A percentile compares a stretch with the other conserved stretches of the same genome.
These are phyloP conservation scores for Pholiota microspora DNA, from an alignment of 768 basidiomycete species.

Conservation along the genomic window DNA sequence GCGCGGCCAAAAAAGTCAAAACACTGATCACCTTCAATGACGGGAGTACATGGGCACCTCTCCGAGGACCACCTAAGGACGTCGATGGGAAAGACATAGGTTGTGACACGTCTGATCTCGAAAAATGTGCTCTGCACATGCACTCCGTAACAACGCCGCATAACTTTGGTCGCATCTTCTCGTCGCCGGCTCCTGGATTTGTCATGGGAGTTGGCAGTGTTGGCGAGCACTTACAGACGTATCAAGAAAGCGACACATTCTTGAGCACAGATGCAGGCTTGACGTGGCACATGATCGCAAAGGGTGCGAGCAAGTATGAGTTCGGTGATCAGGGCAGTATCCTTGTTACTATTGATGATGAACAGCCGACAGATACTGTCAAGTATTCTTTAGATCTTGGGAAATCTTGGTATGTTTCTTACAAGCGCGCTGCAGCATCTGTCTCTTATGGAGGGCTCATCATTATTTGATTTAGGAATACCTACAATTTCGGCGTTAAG, in stretches of 20 bases:
- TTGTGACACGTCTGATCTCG: slow-evolving; percentile 58
- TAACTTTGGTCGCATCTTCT: slow-evolving; percentile 93
- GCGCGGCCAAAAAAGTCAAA: slow-evolving; percentile 68
- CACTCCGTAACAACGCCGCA: slow-evolving; percentile 92
- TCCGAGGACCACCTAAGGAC: slow-evolving; percentile 59
- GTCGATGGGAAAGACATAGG: slow-evolving; percentile 55
- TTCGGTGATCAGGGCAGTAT: slow-evolving; percentile 91
- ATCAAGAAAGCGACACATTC: slow-evolving; percentile 92
- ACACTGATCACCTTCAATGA: slow-evolving; percentile 91
- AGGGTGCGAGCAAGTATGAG: slow-evolving; percentile 89
- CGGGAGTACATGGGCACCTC: slow-evolving; percentile 73
- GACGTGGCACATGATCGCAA: slow-evolving; percentile 76
- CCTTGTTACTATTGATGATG: slow-evolving; percentile 81
- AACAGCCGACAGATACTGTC: slow-evolving; percentile 66
- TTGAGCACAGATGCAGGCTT: slow-evolving; percentile 87
- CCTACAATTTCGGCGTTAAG: slow-evolving; percentile 65
- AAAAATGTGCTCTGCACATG: slow-evolving; percentile 81
- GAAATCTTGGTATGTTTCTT: slow-evolving; percentile 64
- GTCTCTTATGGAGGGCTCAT: not conserved
- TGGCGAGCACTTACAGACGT: slow-evolving; percentile 62
- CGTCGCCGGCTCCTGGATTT: slow-evolving; percentile 90
- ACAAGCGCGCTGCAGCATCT: too few relatives aligned
- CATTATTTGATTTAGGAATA: slow-evolving; percentile 47
- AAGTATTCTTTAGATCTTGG: slow-evolving; percentile 85
- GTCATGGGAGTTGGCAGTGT: slow-evolving; percentile 97